These are phyloP conservation scores for Wickerhamomyces ciferrii DNA, from an alignment of 805 yeast genomes.

Conservation along the genomic window DNA sequence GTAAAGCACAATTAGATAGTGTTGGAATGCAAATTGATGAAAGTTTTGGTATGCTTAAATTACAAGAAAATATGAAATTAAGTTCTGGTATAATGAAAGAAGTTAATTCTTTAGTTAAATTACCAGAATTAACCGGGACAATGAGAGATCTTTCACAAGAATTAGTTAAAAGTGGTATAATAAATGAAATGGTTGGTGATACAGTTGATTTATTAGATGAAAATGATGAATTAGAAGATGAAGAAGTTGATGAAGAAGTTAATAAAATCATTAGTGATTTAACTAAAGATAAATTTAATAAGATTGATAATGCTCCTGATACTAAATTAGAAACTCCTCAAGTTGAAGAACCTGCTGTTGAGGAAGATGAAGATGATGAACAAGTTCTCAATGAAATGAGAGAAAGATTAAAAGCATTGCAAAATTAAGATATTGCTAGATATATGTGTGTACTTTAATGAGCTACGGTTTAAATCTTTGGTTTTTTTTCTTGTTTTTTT, in stretches of 20 bases:
- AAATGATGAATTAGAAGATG: conserved; percentile 56
- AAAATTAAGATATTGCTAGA: conserved; percentile 37
- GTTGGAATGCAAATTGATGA: conserved; percentile 88
- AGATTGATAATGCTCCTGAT: conserved; percentile 30
- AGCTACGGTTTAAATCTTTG: background rate
- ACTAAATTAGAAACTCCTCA: conserved; percentile 17
- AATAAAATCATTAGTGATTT: conserved; percentile 51
- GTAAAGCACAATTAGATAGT: conserved; percentile 82
- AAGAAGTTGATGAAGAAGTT: conserved; percentile 58
- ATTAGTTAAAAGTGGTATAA: conserved; percentile 77
- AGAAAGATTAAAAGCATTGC: conserved; percentile 80
- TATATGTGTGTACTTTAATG: background rate
- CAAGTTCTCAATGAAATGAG: conserved; percentile 81
- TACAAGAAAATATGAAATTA: conserved; percentile 75
- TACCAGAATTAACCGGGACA: conserved; percentile 77
- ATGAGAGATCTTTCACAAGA: conserved; percentile 87
- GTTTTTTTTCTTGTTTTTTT: no score
- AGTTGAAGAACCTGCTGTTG: conserved; percentile 33
- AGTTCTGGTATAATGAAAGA: conserved; percentile 85
- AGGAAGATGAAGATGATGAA: conserved; percentile 59
- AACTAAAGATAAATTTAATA: conserved; percentile 35
- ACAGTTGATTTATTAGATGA: conserved; percentile 68
- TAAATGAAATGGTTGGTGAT: conserved; percentile 94
- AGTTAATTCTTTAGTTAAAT: conserved; percentile 67
- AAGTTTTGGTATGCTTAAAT: conserved; percentile 78